Base-by-base conservation (phyloP, 2,329 filamentous ascomycete genomes). In the Rasamsonia emersonii region DNA sequence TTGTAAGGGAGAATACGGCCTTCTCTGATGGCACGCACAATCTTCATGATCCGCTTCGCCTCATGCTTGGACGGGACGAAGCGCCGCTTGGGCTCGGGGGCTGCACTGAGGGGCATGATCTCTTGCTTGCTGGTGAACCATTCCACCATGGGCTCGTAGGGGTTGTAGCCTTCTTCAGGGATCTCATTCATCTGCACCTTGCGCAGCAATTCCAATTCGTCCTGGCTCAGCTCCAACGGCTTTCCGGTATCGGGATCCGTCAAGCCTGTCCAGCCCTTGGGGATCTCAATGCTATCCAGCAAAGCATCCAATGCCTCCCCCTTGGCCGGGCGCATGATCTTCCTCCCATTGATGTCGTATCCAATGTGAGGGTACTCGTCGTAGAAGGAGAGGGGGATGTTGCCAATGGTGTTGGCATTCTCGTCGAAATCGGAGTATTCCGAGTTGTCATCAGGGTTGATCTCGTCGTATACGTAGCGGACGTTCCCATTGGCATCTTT, bases 341-440 rank as follows among this genome's bases (percentile, higher is more conserved):
- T 93, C 73, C 93, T 95, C 59, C 91, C 91, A 59, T 98, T 93
- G 65, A 98, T 96, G 50, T 95, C 85, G 63, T 98, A 98, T 38
- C 91, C 91, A 54, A 98, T 95, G 57, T 98, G 91, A 30, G 91
- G 91, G 56, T 95, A 98, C 20, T 85, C 82, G 58, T 98, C 91
- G 67, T 98, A 98, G 63, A 94, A 96, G 3, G 83, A 82, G 30
- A 96, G 67, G 4, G 88, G 85, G 38, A 98, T 98, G 54, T 96
- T 72, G 45, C 91, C 93, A 49, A 98, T 95, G 0, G 91, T 96
- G 63, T 98, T 98, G 31, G 70, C 71, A 17, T 79, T 75, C 35
- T 76, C 81, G 40, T 82, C 77, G 3, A 79, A 80, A 56, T 95
- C 89, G 3, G 83, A 83, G 53, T 95, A 89, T 61, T 98, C 93